These are phyloP conservation scores for Fusarium sp. DNA, from an alignment of 2,329 filamentous ascomycete genomes.

Conservation along the genomic window DNA sequence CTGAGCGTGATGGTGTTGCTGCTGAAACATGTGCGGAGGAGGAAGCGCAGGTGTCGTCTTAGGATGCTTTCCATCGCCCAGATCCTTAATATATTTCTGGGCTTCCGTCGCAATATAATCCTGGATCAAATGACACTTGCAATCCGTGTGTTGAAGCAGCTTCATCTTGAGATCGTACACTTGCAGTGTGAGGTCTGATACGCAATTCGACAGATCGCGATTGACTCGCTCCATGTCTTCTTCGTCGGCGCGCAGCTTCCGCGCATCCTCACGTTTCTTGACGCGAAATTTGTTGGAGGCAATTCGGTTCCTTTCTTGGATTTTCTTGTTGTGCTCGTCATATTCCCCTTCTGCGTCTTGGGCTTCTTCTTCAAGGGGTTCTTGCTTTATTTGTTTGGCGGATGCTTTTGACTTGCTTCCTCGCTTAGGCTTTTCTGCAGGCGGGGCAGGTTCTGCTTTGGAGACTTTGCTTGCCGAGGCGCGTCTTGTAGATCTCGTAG, in stretches of 20 bases:
- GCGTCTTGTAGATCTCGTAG: background rate
- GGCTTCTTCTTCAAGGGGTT: too few species aligned
- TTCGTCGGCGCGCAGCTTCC: conserved; percentile 29
- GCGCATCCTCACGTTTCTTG: conserved; percentile 36
- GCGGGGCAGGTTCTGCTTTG: background rate
- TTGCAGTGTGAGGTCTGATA: conserved; percentile 33
- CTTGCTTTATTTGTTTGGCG: too few species aligned
- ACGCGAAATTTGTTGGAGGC: conserved; percentile 44
- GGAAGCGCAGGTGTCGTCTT: background rate
- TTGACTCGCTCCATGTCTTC: conserved; percentile 33
- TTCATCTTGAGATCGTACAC: conserved; percentile 41
- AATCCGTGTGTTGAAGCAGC: conserved; percentile 40
- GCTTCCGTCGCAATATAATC: conserved; percentile 39
- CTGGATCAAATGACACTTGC: conserved; percentile 41
- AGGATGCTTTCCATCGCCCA: background rate
- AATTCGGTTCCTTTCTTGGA: conserved; percentile 39
- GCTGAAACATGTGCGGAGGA: rapidly evolving
- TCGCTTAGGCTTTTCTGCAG: background rate
- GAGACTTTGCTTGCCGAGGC: background rate
- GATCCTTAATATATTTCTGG: conserved; percentile 18
- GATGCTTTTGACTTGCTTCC: background rate
- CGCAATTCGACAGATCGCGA: conserved; percentile 12
- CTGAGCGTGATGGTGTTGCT: too few species aligned
- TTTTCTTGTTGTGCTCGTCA: background rate
- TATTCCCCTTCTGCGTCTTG: too few species aligned